Evolutionary conservation across 2,329 filamentous ascomycete species (phyloP).

Genomic region (Fusarium annulatum): DNA sequence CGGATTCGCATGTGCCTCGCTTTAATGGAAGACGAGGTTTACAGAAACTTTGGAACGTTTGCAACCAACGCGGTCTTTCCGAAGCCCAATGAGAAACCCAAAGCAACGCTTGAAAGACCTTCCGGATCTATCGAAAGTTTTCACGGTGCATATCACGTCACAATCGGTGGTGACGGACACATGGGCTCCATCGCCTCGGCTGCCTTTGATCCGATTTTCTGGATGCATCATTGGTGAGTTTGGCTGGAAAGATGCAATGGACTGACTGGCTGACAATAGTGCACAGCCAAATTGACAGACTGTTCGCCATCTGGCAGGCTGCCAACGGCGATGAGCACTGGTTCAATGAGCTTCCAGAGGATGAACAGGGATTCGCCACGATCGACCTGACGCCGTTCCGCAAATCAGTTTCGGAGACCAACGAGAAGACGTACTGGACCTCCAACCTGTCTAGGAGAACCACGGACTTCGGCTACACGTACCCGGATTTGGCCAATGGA

Average conservation of each 20-base stretch:
- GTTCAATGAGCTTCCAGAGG: background rate
- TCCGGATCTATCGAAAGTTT: rapidly evolving
- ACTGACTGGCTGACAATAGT: rapidly evolving
- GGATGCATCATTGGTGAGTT: background rate
- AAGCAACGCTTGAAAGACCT: rapidly evolving
- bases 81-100: rapidly evolving
- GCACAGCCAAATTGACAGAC: background rate
- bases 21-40: background rate
- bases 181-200: rapidly evolving
- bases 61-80: background rate
- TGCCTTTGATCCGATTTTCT: background rate
- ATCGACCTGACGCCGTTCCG: background rate
- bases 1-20: rapidly evolving
- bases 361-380: too few species aligned
- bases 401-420: rapidly evolving
- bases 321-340: background rate
- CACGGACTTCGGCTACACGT: rapidly evolving
- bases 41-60: background rate
- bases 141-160: rapidly evolving
- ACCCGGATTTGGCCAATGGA: rapidly evolving
- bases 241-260: rapidly evolving
- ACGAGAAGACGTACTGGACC: background rate
- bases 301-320: background rate
- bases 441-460: rapidly evolving
- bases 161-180: rapidly evolving